A percentile compares a stretch with the other conserved stretches of the same genome.
Conservation (phyloP, 1,284 basidiomycete species). For the Albatrellus sp. region DNA sequence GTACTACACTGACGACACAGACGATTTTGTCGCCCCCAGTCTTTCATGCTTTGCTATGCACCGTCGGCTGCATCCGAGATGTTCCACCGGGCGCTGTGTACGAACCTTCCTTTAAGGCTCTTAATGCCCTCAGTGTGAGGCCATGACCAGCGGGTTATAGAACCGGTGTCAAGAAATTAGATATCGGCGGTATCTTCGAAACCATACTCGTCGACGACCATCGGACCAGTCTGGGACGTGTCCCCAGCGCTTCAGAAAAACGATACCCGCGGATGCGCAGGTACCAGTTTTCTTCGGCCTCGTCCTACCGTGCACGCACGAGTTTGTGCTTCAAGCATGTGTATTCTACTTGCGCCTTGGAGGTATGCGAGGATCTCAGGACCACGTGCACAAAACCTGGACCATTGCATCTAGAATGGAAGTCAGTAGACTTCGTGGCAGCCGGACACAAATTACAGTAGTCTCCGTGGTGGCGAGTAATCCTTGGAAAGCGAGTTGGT, state of each 20-base stretch:
- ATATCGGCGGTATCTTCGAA: conserved; percentile 41
- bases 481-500: too few relatives aligned
- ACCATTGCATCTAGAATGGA: too few relatives aligned
- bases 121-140: conserved; percentile 43
- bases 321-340: conserved; percentile 45
- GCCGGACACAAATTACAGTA: too few relatives aligned
- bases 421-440: too few relatives aligned
- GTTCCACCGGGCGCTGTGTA: conserved; percentile 50
- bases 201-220: too few relatives aligned
- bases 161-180: conserved; percentile 37
- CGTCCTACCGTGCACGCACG: conserved; percentile 35
- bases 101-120: conserved; percentile 34
- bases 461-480: too few relatives aligned
- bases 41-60: conserved; percentile 31
- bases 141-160: conserved; percentile 43
- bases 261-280: conserved; percentile 26
- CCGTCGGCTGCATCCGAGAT: conserved; percentile 26
- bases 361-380: conserved; percentile 44
- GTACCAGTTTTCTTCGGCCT: conserved; percentile 38
- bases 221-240: too few relatives aligned
- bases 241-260: too few relatives aligned
- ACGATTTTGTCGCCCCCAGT: conserved; percentile 43
- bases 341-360: conserved; percentile 35
- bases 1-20: conserved; percentile 49
- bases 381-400: conserved; percentile 44